Conservation (phyloP, 2,329 filamentous ascomycete genomes). For the Elsinoe fawcettii region DNA sequence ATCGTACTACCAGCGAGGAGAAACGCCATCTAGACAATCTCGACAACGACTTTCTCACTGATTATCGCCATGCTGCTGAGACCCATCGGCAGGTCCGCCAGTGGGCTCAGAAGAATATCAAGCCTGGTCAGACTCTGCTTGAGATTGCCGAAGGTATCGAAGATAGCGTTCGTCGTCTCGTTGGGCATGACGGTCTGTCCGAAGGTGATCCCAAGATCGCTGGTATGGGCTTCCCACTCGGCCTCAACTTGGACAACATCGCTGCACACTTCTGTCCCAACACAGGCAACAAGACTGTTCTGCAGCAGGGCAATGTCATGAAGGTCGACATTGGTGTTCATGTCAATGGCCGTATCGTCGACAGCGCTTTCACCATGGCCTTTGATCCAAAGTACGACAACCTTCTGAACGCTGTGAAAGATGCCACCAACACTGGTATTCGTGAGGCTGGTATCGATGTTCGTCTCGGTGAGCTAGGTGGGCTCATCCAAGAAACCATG, state of each 20-base stretch:
- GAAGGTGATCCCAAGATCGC: slow-evolving; percentile 71
- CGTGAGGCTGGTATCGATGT: slow-evolving; percentile 87
- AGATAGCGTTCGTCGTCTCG: slow-evolving; percentile 67
- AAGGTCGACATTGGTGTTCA: slow-evolving; percentile 68
- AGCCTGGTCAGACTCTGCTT: slow-evolving; percentile 70
- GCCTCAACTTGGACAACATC: slow-evolving; percentile 75
- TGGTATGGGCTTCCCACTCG: slow-evolving; percentile 81
- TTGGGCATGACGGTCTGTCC: slow-evolving; percentile 66
- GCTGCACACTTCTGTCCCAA: slow-evolving; percentile 85
- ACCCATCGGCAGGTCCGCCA: slow-evolving; percentile 81
- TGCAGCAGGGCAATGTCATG: slow-evolving; percentile 61
- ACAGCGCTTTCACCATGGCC: slow-evolving; percentile 62
- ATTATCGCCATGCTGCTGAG: slow-evolving; percentile 80
- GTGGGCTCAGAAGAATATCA: slow-evolving; percentile 72
- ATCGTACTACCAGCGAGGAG: slow-evolving; percentile 75
- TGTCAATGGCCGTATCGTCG: slow-evolving; percentile 62
- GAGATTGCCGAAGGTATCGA: slow-evolving; percentile 86
- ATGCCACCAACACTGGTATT: slow-evolving; percentile 51
- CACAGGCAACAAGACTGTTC: slow-evolving; percentile 74
- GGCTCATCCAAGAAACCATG: slow-evolving; percentile 81
- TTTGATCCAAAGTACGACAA: slow-evolving; percentile 63
- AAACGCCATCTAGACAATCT: slow-evolving; percentile 71
- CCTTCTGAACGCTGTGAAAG: slow-evolving; percentile 51
- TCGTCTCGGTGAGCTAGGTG: slow-evolving; percentile 77
- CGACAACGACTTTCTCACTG: slow-evolving; percentile 68